Evolutionary conservation across 1,139 yeast genomes (phyloP).

Genomic region (Sugiyamaella castrensis): DNA sequence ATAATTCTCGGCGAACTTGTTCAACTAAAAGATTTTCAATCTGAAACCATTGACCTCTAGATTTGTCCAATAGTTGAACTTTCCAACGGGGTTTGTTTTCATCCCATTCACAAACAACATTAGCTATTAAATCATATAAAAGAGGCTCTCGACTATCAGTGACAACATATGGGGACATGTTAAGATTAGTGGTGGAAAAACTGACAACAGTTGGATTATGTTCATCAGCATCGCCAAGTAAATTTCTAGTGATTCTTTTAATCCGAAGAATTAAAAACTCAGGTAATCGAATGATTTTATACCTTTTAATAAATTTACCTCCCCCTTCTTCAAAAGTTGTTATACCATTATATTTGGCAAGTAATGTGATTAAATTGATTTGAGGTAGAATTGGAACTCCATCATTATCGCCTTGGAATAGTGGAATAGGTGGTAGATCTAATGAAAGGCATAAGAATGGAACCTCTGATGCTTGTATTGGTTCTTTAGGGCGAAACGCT

Average conservation of each 20-base stretch:
- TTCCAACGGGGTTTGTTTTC: constrained; percentile 43
- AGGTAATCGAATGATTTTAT: constrained; percentile 49
- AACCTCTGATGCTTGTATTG: constrained; percentile 18
- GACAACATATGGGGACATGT: constrained; percentile 40
- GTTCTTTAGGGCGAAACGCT: neutral
- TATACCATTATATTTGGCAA: constrained; percentile 47
- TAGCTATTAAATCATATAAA: constrained; percentile 49
- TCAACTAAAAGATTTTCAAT: constrained; percentile 52
- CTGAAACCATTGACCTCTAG: constrained; percentile 52
- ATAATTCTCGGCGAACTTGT: constrained; percentile 52
- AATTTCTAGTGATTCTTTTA: constrained; percentile 48
- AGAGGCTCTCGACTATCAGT: constrained; percentile 17
- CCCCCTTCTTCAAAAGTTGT: constrained; percentile 30
- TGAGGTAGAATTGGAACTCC: constrained; percentile 50
- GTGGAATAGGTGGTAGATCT: constrained; percentile 56
- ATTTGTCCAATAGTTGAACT: constrained; percentile 48
- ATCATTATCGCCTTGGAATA: constrained; percentile 46
- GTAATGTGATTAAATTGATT: constrained; percentile 45
- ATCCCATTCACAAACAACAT: constrained; percentile 47
- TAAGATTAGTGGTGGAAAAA: constrained; percentile 48
- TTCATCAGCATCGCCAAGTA: constrained; percentile 36
- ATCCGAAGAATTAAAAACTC: constrained; percentile 53
- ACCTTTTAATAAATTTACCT: constrained; percentile 40
- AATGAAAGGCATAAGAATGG: constrained; percentile 63
- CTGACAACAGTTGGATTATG: constrained; percentile 65